phyloP scores from a whole-genome alignment of 2,329 filamentous ascomycete genomes.

The Neonectria coccinea region DNA sequence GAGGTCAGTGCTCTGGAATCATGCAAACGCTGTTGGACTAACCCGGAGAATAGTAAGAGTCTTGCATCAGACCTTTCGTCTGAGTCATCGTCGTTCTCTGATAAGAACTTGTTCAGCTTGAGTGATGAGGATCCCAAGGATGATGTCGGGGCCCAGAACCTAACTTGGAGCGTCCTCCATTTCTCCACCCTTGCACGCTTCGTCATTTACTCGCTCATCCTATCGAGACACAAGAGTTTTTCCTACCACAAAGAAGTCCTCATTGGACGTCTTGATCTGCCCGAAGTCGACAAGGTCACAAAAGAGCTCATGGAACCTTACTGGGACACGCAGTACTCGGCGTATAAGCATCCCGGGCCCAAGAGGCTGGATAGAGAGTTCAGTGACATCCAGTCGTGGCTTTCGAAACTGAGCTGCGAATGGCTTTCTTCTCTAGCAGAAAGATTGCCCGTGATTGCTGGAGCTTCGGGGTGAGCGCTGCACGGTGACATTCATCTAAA shows the following conservation, averaged over 20 bases:
- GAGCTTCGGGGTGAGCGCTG: background rate
- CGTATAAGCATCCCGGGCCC: background rate
- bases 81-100: background rate
- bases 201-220: background rate
- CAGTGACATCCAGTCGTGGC: background rate
- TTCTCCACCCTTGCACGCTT: background rate
- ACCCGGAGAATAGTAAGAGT: background rate
- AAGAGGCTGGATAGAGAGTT: background rate
- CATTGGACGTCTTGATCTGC: background rate
- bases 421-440: background rate
- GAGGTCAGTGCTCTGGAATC: background rate
- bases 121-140: background rate
- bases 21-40: background rate
- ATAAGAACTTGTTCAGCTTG: background rate
- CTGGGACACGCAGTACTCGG: background rate
- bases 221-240: background rate
- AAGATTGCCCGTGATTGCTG: background rate
- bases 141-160: background rate
- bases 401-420: background rate
- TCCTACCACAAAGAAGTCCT: background rate
- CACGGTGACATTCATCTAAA: background rate
- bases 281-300: background rate
- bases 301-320: background rate
- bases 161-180: background rate
- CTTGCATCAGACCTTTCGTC: background rate